Evolutionary conservation across 768 basidiomycete genomes (phyloP), one percentile per base, ranked within the genome.

Genomic region (Lactarius pseudohatsudake): DNA sequence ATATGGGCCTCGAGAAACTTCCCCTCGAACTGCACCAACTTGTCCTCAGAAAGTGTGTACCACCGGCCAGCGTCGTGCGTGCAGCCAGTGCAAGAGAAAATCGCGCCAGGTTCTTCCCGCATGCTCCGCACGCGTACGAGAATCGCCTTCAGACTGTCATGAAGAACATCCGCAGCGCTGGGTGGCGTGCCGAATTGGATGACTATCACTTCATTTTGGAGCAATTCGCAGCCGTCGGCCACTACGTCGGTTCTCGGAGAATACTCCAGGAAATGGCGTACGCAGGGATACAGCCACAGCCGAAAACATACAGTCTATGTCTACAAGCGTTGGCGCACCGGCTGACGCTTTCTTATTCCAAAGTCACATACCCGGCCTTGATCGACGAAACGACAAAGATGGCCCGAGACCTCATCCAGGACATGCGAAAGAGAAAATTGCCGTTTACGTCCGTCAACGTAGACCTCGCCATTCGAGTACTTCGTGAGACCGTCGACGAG

Each of bases 161-260:
- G 66, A 81, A 81, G 61, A 90, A 90, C 74, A 92, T 93, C 28
- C 85, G 85, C 61, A 78, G 80, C 45, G 72, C 82, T 15, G 86
- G 85, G 3, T 71, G 72, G 63, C 73, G 75, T 64, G 82, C 76
- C 15, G 71, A 73, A 15, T 65, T 88, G 61, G 84, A 86, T 2
- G 92, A 94, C 74, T 94, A 89, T 74, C 82, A 92, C 74, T 87
- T 87, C 72, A 77, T 94, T 66, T 74, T 94, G 59, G 81, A 84
- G 67, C 89, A 91, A 67, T 91, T 91, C 66, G 88, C 91, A 40
- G 85, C 87, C 0, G 85, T 86, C 4, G 92, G 91, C n/a, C 83
- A 93, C 72, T 79, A 85, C 70, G 72, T 78, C 26, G 90, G 88
- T 11, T 81, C 82, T 32, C 79, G 84, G 74, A 74, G 82, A 43